phyloP scores from a whole-genome alignment of 2,329 filamentous ascomycete species.

The Cryphonectria parasitica region DNA sequence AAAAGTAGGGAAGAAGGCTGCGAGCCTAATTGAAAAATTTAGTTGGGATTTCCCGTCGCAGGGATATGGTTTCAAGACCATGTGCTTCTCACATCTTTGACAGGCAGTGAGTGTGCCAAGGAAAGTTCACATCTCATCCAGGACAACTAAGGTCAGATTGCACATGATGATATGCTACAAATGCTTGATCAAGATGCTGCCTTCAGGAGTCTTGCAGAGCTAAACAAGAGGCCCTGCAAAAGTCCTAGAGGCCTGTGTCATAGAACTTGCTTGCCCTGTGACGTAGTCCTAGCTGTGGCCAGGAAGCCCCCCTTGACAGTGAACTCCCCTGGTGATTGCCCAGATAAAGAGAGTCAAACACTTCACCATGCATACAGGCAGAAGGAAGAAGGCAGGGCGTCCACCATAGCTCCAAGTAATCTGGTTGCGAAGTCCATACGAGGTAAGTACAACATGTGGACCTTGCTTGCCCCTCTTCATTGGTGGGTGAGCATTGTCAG shows the following conservation, averaged over 20 bases:
- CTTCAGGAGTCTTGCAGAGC: background rate
- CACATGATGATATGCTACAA: background rate
- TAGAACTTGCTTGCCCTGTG: background rate
- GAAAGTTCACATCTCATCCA: background rate
- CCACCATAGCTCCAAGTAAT: background rate
- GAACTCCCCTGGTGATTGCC: background rate
- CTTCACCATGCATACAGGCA: constrained; percentile 6
- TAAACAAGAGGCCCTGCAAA: background rate
- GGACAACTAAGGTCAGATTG: background rate
- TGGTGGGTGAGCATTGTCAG: background rate
- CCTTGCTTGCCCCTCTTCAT: background rate
- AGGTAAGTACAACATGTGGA: constrained; percentile 2
- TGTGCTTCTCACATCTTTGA: background rate
- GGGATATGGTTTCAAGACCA: background rate
- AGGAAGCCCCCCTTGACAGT: background rate
- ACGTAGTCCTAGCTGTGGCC: constrained; percentile 2
- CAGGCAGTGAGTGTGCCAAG: background rate
- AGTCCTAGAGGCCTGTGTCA: constrained; percentile 1
- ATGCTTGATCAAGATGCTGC: background rate
- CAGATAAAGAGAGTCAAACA: background rate
- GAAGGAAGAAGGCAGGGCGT: background rate
- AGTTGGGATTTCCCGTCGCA: background rate
- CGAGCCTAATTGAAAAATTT: background rate
- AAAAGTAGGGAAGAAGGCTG: background rate
- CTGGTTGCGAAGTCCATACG: background rate